These are phyloP conservation scores for Trichoderma gamsii DNA, from an alignment of 495 filamentous ascomycete species.

Conservation along the genomic window DNA sequence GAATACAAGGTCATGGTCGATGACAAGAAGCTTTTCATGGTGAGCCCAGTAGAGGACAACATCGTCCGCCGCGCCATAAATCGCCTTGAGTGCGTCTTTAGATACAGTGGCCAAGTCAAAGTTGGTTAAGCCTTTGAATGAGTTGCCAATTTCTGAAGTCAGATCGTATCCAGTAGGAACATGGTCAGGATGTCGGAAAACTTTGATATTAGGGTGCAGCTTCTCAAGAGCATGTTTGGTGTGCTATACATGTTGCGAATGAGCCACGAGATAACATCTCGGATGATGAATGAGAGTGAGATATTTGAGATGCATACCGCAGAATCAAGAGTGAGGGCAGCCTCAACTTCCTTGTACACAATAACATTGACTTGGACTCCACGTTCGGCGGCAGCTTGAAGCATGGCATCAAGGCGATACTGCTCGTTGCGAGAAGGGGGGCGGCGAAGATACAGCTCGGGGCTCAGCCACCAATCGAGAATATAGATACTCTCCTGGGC, in stretches of 20 bases:
- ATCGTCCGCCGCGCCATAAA: slow-evolving; percentile 76
- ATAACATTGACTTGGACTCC: slow-evolving; percentile 86
- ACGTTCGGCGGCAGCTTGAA: slow-evolving; percentile 77
- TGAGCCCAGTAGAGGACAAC: slow-evolving; percentile 92
- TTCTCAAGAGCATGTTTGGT: slow-evolving; percentile 78
- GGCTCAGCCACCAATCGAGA: slow-evolving; percentile 89
- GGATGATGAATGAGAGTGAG: neutral
- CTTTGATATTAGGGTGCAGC: slow-evolving; percentile 78
- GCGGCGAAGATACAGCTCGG: slow-evolving; percentile 82
- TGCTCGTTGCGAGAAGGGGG: slow-evolving; percentile 75
- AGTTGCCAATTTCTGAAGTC: slow-evolving; percentile 31
- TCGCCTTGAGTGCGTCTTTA: slow-evolving; percentile 58
- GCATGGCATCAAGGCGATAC: slow-evolving; percentile 86
- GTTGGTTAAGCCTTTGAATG: slow-evolving; percentile 39
- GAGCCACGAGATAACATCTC: neutral
- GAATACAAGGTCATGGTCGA: slow-evolving; percentile 77
- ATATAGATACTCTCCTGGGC: slow-evolving; percentile 87
- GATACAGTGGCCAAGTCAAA: slow-evolving; percentile 53
- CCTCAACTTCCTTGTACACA: slow-evolving; percentile 91
- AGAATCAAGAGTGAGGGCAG: slow-evolving; percentile 80
- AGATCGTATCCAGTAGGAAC: slow-evolving; percentile 60
- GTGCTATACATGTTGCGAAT: slow-evolving; percentile 39
- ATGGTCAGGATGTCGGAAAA: slow-evolving; percentile 92
- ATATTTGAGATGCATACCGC: slow-evolving; percentile 22
- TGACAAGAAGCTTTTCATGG: slow-evolving; percentile 84